Evolutionary conservation across 306 rosid species (phyloP), one percentile per base, ranked within the genome.

Genomic region (Citrullus mucosospermus): DNA sequence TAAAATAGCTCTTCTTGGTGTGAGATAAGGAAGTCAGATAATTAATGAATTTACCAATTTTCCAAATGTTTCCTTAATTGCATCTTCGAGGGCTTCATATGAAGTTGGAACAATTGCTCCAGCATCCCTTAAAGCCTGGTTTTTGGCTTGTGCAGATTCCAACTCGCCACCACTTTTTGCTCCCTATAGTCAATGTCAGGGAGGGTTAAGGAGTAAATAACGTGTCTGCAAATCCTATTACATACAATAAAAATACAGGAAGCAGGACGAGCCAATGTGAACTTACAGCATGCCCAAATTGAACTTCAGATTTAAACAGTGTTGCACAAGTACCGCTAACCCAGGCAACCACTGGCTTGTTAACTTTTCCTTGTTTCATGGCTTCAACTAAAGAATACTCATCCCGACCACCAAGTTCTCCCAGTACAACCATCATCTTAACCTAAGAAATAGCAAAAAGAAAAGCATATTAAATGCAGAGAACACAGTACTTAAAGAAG

Each of bases 211-310:
- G 44, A 76, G 25, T 15, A 54, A 28, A 53, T 53, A 28, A 72
- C 12, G 78, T 22, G 41, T 71, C 38, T 18, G 11, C 62, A 20
- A 25, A 58, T 54, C 80, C 78, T 74, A 65, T 51, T n/a, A 12
- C 55, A 71, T 74, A 44, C 55, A 62, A 71, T 75, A 82, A 79
- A 41, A 80, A 73, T 48, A 78, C 54, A 75, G 73, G 10, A 32
- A 32, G 32, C 61, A 1, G 78, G 46, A 34, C 17, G 20, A 74
- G 78, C 63, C 30, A 53, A 70, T 51, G 78, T 65, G 28, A 39
- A 84, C 99, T 91, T 89, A 96, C 99, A 78, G 99, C 99, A 86
- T 96, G 99, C 43, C 99, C 99, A 81, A 96, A 96, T 88, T 96
- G 99, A 30, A 96, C 99, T 96, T 96, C 99, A 17, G 99, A 96